Evolutionary conservation across 306 rosid genomes (phyloP).

Genomic region (Citrullus colocynthis): DNA sequence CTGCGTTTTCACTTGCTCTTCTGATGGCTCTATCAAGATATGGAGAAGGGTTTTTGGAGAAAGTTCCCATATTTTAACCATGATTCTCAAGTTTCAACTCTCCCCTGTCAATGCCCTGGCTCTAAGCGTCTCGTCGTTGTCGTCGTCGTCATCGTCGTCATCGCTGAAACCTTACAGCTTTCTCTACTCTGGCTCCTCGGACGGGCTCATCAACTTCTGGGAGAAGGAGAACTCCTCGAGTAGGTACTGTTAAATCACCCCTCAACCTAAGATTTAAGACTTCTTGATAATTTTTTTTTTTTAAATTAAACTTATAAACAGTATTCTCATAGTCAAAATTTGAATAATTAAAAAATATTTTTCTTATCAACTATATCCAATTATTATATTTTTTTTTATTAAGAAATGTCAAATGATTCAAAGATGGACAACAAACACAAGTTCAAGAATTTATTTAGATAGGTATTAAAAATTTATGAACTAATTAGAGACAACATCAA

Average conservation of each 20-base stretch:
- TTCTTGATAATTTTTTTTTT: no score
- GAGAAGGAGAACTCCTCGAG: conserved; percentile 36
- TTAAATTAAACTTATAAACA: no score
- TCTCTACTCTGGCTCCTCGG: conserved; percentile 36
- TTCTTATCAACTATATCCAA: no score
- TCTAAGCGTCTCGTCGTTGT: conserved; percentile 14
- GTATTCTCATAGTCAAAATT: no score
- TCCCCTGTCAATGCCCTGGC: conserved; percentile 33
- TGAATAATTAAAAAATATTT: no score
- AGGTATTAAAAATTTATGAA: no score
- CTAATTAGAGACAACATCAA: no score
- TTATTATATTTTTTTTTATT: no score
- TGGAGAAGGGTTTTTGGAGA: conserved; percentile 50
- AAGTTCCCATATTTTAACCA: conserved; percentile 41
- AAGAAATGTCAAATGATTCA: no score
- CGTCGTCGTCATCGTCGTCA: background rate
- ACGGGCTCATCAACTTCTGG: conserved; percentile 44
- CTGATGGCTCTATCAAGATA: conserved; percentile 40
- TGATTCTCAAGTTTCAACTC: conserved; percentile 38
- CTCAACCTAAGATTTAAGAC: no score
- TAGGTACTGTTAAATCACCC: background rate
- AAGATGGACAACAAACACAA: no score
- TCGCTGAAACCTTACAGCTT: conserved; percentile 11
- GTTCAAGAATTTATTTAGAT: no score
- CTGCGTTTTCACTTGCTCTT: conserved; percentile 46